Evolutionary conservation across 179 eudicot genomes (phyloP).

Genomic region (Nepenthes alata): DNA sequence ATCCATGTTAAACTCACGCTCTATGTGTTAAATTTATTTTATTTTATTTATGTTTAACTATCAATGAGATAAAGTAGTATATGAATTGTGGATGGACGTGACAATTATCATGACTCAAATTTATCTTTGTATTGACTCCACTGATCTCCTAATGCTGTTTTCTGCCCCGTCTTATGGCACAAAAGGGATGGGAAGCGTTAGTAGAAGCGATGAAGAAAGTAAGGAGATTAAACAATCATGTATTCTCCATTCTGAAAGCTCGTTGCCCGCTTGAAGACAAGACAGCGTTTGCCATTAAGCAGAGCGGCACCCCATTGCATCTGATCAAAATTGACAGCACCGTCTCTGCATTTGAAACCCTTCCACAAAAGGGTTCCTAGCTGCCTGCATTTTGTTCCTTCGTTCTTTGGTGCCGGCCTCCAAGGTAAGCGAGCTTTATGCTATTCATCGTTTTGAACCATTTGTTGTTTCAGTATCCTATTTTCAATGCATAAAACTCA

Average conservation of each 20-base stretch:
- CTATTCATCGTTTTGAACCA: too few species aligned
- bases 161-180: conserved; percentile 9
- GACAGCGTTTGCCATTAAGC: conserved; percentile 96
- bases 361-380: conserved; percentile 70
- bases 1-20: too few species aligned
- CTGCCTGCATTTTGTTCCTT: too few species aligned
- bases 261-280: conserved; percentile 99
- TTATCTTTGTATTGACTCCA: neutral
- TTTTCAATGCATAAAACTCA: too few species aligned
- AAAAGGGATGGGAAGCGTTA: conserved; percentile 65
- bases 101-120: too few species aligned
- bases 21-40: too few species aligned
- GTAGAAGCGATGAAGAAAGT: conserved; percentile 96
- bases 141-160: neutral
- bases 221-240: conserved; percentile 84
- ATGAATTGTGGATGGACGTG: too few species aligned
- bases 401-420: too few species aligned
- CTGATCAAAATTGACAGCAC: conserved; percentile 89
- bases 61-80: neutral
- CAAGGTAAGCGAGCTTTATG: too few species aligned
- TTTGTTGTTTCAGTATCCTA: too few species aligned
- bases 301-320: conserved; percentile 91
- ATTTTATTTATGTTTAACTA: neutral
- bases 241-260: conserved; percentile 91
- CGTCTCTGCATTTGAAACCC: conserved; percentile 89